Percentiles rank a stretch among this genome's conserved stretches.
phyloP scores from a whole-genome alignment of 2,329 filamentous ascomycete species.

The Cladophialophora bantiana region DNA sequence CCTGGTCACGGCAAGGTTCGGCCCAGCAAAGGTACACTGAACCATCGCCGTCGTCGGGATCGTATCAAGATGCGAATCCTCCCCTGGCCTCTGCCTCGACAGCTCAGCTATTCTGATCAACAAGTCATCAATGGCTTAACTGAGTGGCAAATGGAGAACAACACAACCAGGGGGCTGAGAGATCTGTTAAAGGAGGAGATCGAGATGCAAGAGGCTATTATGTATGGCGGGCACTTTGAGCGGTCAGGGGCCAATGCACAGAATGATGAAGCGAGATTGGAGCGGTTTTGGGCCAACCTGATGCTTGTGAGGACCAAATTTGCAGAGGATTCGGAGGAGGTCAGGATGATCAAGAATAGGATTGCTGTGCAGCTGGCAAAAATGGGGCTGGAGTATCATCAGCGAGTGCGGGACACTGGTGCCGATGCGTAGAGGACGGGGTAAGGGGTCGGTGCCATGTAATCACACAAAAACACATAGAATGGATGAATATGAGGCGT shows the following conservation, averaged over 20 bases:
- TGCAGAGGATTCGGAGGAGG: constrained; percentile 23
- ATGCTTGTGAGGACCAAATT: constrained; percentile 18
- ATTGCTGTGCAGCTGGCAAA: constrained; percentile 13
- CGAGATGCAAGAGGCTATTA: constrained; percentile 28
- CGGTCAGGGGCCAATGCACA: constrained; percentile 23
- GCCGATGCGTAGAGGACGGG: background rate
- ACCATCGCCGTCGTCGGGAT: constrained; percentile 30
- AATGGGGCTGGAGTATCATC: constrained; percentile 21
- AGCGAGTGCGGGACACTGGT: background rate
- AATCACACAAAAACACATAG: too few species aligned
- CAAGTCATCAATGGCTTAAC: constrained; percentile 20
- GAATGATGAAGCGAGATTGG: constrained; percentile 10
- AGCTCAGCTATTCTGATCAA: constrained; percentile 28
- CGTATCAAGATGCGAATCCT: constrained; percentile 29
- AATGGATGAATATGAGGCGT: too few species aligned
- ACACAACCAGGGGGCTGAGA: constrained; percentile 11
- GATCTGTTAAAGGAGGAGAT: constrained; percentile 29
- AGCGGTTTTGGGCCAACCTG: constrained; percentile 18
- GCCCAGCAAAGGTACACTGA: constrained; percentile 27
- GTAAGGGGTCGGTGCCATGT: too few species aligned
- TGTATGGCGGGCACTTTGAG: constrained; percentile 30
- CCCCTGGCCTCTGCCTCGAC: constrained; percentile 24
- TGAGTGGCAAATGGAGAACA: constrained; percentile 7
- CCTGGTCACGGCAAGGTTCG: constrained; percentile 10
- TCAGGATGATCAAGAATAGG: constrained; percentile 16